These are phyloP conservation scores for Protomyces inouyei DNA, from an alignment of 1,139 yeast genomes.

Conservation along the genomic window DNA sequence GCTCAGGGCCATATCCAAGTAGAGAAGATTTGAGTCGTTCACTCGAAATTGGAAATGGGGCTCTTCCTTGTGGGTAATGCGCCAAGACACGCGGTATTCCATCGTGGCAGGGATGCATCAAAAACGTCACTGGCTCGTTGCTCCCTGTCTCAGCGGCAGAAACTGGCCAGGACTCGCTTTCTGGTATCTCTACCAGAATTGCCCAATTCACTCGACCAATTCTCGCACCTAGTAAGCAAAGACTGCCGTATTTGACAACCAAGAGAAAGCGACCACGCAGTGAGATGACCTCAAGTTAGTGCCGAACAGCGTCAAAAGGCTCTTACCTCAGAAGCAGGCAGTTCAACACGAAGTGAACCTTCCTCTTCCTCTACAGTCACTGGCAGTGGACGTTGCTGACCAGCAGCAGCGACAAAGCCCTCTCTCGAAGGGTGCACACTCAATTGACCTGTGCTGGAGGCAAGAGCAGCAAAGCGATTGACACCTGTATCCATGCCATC, in stretches of 20 bases:
- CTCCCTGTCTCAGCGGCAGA: neutral
- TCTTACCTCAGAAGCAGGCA: neutral
- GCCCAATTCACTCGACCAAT: neutral
- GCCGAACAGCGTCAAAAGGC: neutral
- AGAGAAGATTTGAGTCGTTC: neutral
- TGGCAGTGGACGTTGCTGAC: neutral
- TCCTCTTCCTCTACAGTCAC: neutral
- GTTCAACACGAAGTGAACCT: neutral
- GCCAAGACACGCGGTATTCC: neutral
- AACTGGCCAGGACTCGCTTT: neutral
- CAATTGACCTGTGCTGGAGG: neutral
- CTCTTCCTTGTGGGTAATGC: neutral
- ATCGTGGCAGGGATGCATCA: neutral
- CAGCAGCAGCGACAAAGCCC: neutral
- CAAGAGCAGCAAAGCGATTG: neutral
- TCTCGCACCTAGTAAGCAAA: neutral
- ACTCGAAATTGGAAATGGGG: neutral
- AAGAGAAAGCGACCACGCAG: neutral
- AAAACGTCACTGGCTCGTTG: neutral
- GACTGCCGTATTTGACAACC: neutral
- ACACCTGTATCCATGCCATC: neutral
- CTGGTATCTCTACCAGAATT: neutral
- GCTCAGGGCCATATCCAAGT: neutral
- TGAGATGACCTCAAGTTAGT: neutral
- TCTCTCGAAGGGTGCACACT: neutral